Base-by-base conservation (phyloP, 2,329 filamentous ascomycete genomes). In the Xylariales sp. region DNA sequence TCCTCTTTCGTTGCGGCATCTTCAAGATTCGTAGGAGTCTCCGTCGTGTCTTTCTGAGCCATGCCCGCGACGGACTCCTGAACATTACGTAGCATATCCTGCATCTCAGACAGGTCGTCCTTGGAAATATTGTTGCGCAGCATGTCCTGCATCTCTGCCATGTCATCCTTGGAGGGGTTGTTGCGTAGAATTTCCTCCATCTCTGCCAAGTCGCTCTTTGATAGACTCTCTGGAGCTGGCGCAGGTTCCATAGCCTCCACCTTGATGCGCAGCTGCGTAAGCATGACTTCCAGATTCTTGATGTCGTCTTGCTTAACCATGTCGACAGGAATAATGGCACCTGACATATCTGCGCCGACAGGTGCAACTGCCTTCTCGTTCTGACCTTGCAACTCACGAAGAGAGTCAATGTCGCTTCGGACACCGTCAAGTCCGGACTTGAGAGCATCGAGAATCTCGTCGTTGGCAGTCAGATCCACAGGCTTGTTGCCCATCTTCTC, bases 401-500 rank as follows among this genome's bases (percentile, higher is more conserved):
- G 71, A 15, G 74, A 73, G 43, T 89, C 85, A 49, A 96, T 86
- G 36, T 96, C 90, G 2, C 78, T 74, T 40, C 82, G 82, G 12
- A 97, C 74, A 28, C 75, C 76, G 31, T 85, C 81, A 7, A 97
- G 70, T 0, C 89, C 90, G n/a, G 82, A 76, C 59, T 86, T 94
- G 42, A 97, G 73, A 0, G 87, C 88, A 45, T 95, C 87, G 1
- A 96, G 72, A 39, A 96, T 90, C 62, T 96, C 89, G 49, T 95
- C 87, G 45, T 86, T 91, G 43, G 88, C 82, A 1, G 85, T 90
- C 62, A 91, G 75, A 53, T 95, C 89, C 1, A 80, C 70, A 4
- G 89, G 86, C 64, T 88, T 93, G 57, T 91, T 82, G 16, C 80
- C 72, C 12, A 93, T 74, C 55, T 73, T 75, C 44, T 95, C 89